Percentiles rank a stretch among this genome's conserved stretches.
Conservation (phyloP, 441 rosid genomes). For the Brassica balearica region DNA sequence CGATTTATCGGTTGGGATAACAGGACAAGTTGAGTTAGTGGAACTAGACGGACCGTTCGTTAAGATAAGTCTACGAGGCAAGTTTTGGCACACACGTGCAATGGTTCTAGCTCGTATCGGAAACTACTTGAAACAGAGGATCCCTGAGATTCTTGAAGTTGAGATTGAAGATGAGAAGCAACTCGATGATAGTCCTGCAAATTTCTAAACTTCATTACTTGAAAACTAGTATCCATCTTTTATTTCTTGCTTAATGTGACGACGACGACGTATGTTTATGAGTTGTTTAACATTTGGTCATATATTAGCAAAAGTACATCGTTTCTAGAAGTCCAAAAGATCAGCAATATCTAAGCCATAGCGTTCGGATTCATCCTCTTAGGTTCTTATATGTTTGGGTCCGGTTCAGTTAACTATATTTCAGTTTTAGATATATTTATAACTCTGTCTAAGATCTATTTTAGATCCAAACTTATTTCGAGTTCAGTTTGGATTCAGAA, state of each 20-base stretch:
- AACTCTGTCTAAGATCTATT: not conserved
- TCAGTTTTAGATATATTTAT: no score
- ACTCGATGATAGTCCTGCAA: conserved; percentile 90
- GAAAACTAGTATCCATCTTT: not conserved
- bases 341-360: not conserved
- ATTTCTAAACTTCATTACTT: conserved; percentile 54
- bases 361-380: no score
- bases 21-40: conserved; percentile 84
- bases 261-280: not conserved
- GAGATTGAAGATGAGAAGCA: conserved; percentile 91
- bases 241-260: conserved; percentile 13
- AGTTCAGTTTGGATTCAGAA: not conserved
- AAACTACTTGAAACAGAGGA: conserved; percentile 89
- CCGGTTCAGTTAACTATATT: no score
- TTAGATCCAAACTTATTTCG: not conserved
- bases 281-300: not conserved
- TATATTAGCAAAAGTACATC: not conserved
- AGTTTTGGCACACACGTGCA: conserved; percentile 92
- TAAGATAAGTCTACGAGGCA: conserved; percentile 81
- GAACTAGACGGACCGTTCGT: conserved; percentile 95
- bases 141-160: conserved; percentile 94
- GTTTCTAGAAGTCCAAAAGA: not conserved
- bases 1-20: conserved; percentile 76
- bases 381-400: no score
- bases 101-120: conserved; percentile 79